Evolutionary conservation across 1,284 basidiomycete species (phyloP), one percentile per base, ranked within the genome.

Genomic region (Ganoderma sp.): DNA sequence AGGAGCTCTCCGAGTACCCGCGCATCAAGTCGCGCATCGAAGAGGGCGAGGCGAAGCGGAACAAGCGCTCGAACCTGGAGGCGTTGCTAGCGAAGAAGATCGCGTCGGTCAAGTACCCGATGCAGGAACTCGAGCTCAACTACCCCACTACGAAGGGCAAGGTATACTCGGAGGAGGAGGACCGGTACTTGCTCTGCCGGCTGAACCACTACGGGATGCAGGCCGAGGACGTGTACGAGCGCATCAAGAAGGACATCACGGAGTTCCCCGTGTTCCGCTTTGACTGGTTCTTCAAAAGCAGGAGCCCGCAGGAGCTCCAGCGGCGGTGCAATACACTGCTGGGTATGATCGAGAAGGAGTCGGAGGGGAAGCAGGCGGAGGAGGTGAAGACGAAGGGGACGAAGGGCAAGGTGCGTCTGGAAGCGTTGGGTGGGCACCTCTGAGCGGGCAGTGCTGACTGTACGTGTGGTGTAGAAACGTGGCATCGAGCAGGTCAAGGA

Each of bases 271-370:
- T 96, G n/a, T 99, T 99, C 83, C 85, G 96, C 64, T 98, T 99
- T 75, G 96, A 99, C 78, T 99, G 97, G 97, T 99, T 99, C 84
- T 95, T 99, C 86, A 98, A 98, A 84, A 95, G 92, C 71, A 84
- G 98, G 64, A 96, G 94, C 32, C 91, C 95, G 12, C 90, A 95
- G 76, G 98, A 99, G 83, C 83, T 99, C 69, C 90, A 92, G 74
- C 84, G 97, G 73, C 83, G 98, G 65, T 98, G 96, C 75, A 93
- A 92, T 74, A 99, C 97, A 8, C 79, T 99, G 50, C 77, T 99
- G 50, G 86, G 91, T 17, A 93, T 98, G 87, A 94, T 99, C 70
- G 91, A 96, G 82, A 98, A 98, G 84, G 96, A 97, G 79, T 88
- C 89, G 0, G 90, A 92, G 76, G 79, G 80, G 62, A 84, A 84